Evolutionary conservation across 129 eudicot genomes (phyloP).

Genomic region (Lonicera japonica): DNA sequence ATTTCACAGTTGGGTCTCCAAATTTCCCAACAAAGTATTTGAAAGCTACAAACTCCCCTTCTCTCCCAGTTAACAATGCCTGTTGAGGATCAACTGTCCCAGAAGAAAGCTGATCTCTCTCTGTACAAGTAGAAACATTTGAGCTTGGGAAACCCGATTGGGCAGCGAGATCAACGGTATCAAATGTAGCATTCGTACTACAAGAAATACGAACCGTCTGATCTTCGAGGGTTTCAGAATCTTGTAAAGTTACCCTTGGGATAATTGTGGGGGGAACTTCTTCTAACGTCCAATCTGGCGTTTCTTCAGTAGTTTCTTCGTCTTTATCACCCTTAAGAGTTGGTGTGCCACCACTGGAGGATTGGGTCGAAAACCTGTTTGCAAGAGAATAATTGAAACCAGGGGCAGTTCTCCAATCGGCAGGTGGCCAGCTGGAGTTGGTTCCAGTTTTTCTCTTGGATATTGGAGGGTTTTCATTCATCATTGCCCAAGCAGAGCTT

Average conservation of each 20-base stretch:
- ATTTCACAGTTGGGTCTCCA: too few relatives aligned
- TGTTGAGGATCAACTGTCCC: too few relatives aligned
- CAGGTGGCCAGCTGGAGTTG: slow-evolving; percentile 80
- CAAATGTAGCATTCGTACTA: too few relatives aligned
- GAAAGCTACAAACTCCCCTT: too few relatives aligned
- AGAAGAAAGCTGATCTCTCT: too few relatives aligned
- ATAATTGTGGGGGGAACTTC: slow-evolving; percentile 4
- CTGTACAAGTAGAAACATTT: too few relatives aligned
- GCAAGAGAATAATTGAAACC: slow-evolving; percentile 35
- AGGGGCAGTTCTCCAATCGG: slow-evolving; percentile 80
- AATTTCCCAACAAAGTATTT: too few relatives aligned
- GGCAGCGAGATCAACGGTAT: too few relatives aligned
- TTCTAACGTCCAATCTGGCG: slow-evolving; percentile 18
- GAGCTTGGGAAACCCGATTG: too few relatives aligned
- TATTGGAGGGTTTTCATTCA: slow-evolving; percentile 22
- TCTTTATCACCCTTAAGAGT: slow-evolving; percentile 3
- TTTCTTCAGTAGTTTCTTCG: slow-evolving; percentile 5
- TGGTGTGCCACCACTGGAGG: slow-evolving; percentile 12
- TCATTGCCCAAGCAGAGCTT: too few relatives aligned
- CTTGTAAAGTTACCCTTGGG: not conserved
- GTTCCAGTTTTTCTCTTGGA: slow-evolving; percentile 25
- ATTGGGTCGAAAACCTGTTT: slow-evolving; percentile 17
- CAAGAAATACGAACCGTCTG: slow-evolving; percentile 24
- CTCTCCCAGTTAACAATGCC: too few relatives aligned
- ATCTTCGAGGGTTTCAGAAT: slow-evolving; percentile 9